Evolutionary conservation across 2,329 filamentous ascomycete genomes (phyloP), one percentile per base, ranked within the genome.

Genomic region (Paramyrothecium sp.): DNA sequence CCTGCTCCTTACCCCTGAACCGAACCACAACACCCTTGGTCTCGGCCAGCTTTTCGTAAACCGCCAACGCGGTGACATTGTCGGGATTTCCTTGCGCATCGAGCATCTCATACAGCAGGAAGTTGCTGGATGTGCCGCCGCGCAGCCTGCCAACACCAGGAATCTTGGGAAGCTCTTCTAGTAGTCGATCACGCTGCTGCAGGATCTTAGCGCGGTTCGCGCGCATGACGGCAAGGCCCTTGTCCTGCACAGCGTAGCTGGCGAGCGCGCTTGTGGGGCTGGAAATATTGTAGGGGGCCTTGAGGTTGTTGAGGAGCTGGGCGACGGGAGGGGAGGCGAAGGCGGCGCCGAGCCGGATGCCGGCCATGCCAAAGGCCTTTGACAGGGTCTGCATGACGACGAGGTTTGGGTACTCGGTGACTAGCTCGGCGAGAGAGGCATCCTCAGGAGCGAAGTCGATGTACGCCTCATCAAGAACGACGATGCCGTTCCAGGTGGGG

Each of bases 381-480:
- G 91, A 96, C n/a, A 98, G 82, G 1, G 95, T 99, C 80, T 99
- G 95, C 91, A 98, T 92, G 57, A 99, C 93, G 19, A 97, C 92
- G 23, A 99, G 81, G 73, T 99, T 99, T 53, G 94, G 93, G 86
- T 91, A 96, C 68, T 97, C 92, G 38, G 84, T 81, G 1, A 96
- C 93, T 89, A 91, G 96, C 74, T 96, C 91, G 23, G 95, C 94
- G 23, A 98, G 82, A 63, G 90, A 96, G 47, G 90, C 82, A 23
- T 85, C 87, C 17, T 75, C 87, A 7, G 87, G 86, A 7, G 93
- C 89, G 69, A 98, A 99, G 76, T 99, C 95, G 66, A 99, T 72
- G 75, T 99, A 99, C 19, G 95, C 95, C 76, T 99, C 95, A 73
- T 99, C 95, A 23, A 98, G 80, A 3, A 97, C 87, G 2, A 99